Base-by-base conservation (phyloP, 371 early-diverging fungal genomes). In the Mucor piriformis region DNA sequence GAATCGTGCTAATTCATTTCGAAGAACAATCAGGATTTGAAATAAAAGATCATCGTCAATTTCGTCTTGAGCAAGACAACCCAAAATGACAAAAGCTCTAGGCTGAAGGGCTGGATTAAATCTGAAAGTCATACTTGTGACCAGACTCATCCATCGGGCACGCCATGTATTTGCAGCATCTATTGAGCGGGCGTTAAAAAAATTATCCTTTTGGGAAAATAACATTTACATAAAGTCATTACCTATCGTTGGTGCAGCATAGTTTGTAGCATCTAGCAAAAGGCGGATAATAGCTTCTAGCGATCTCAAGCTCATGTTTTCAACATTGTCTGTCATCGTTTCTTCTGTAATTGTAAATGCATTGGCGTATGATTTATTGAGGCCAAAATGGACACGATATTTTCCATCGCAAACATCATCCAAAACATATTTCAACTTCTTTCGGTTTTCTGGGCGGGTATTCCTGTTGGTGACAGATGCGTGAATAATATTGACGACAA, bases 81-180 rank as follows among this genome's bases (percentile, higher is more conserved):
- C 97, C 32, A 96, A 79, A 11, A 91, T 85, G 27, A 95, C 88
- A 74, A 96, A 96, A 0, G 96, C 87, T n/a, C 97, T 86, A 0
- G 95, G 93, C 68, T 96, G 97, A 25, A 94, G 77, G 0, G 92
- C 91, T 6, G 91, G 93, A 62, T 95, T 94, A 69, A 88, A 88
- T 56, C 92, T 91, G 84, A 96, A 96, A 0, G 96, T 92, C 48
- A 91, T 91, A 34, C 91, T 89, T 0, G 95, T 87, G 16, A 93
- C 88, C 44, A 96, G 74, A 18, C 92, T 83, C 83, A 94, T 90
- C 95, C 95, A 95, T 15, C 95, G 84, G 24, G 95, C 86, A 44
- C 91, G 88, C 88, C 94, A 92, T 11, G 79, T 77, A 66, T 89
- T 90, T 6, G 87, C 84, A 18, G 82, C 73, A 50, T 88, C 87